Conservation (phyloP, 2,329 filamentous ascomycete genomes). For the Fusarium subtropicale region DNA sequence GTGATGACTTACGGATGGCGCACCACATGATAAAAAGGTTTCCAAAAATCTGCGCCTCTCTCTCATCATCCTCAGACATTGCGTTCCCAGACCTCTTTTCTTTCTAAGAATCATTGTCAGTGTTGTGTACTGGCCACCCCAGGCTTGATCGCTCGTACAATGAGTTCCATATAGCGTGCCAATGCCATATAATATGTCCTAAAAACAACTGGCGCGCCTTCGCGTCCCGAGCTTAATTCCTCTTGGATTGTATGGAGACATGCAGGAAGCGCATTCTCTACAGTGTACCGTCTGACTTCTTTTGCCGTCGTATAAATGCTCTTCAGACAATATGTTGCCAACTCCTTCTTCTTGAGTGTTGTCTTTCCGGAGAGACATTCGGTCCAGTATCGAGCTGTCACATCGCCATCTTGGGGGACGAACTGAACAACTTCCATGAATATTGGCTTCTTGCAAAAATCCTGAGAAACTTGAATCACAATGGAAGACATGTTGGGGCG, state of each 20-base stretch:
- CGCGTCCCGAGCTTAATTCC: constrained; percentile 1
- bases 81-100: neutral
- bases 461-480: constrained; percentile 55
- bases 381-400: constrained; percentile 55
- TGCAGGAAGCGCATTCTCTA: constrained; percentile 43
- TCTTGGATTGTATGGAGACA: constrained; percentile 44
- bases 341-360: constrained; percentile 46
- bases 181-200: constrained; percentile 41
- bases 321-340: constrained; percentile 57
- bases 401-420: constrained; percentile 52
- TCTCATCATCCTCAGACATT: constrained; percentile 20
- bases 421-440: constrained; percentile 58
- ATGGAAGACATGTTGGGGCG: constrained; percentile 46
- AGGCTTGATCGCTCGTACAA: constrained; percentile 28
- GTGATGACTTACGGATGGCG: constrained; percentile 56
- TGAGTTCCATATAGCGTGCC: constrained; percentile 38
- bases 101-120: constrained; percentile 3
- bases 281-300: constrained; percentile 54
- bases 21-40: constrained; percentile 61
- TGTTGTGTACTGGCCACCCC: neutral
- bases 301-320: constrained; percentile 52
- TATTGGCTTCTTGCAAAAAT: constrained; percentile 53
- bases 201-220: constrained; percentile 36
- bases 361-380: constrained; percentile 44
- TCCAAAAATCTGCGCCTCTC: constrained; percentile 53